Evolutionary conservation across 106 monocot species (phyloP).

Genomic region (Apostasia shenzhenica): DNA sequence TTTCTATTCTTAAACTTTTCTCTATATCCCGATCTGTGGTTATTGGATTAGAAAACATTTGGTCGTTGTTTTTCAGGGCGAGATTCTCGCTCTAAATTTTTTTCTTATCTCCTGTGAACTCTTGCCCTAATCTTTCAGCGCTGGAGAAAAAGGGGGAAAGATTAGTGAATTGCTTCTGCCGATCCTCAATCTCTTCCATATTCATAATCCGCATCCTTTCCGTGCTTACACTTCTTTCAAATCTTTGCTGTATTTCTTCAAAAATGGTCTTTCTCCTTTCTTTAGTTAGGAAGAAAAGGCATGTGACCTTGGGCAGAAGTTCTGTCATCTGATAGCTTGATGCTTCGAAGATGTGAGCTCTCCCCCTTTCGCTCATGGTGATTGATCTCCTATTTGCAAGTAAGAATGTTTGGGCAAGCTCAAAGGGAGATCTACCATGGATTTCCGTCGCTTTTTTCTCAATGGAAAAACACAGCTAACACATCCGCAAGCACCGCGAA

Average conservation of each 20-base stretch:
- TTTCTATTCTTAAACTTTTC: too few relatives aligned
- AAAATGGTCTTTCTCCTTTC: slow-evolving; percentile 3
- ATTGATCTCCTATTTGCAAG: background rate
- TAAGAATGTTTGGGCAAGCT: slow-evolving; percentile 48
- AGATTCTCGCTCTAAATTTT: too few relatives aligned
- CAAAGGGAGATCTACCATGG: slow-evolving; percentile 32
- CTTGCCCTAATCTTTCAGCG: too few relatives aligned
- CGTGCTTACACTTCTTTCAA: background rate
- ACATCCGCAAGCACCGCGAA: slow-evolving; percentile 13
- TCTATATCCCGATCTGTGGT: too few relatives aligned
- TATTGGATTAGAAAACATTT: too few relatives aligned
- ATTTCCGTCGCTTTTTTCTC: slow-evolving; percentile 20
- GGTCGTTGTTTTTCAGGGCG: too few relatives aligned
- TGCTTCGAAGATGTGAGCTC: background rate
- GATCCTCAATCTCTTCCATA: too few relatives aligned
- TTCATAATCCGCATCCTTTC: too few relatives aligned
- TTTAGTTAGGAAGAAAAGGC: background rate
- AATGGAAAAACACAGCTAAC: slow-evolving; percentile 25
- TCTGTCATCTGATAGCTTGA: background rate
- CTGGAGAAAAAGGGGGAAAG: too few relatives aligned
- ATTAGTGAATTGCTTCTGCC: too few relatives aligned
- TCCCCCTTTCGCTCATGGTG: too few relatives aligned
- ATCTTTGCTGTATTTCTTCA: background rate
- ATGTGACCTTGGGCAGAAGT: background rate
- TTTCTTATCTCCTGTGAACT: too few relatives aligned